A percentile compares a stretch with the other conserved stretches of the same genome.
Conservation (phyloP, 2,329 filamentous ascomycete genomes). For the Trichophyton rubrum region DNA sequence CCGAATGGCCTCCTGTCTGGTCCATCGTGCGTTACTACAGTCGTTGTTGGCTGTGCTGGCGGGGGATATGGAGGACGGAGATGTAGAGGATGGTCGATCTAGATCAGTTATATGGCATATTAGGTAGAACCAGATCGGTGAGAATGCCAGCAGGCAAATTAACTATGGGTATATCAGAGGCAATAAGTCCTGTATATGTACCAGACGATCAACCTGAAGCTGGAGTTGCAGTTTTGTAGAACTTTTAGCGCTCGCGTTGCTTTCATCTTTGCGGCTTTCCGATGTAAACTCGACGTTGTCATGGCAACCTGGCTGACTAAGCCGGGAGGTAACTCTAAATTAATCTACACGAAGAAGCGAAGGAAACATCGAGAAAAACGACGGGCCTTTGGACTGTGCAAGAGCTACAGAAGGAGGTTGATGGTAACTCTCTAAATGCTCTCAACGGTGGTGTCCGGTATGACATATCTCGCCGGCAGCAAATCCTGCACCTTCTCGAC, state of each 20-base stretch:
- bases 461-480: constrained; percentile 9
- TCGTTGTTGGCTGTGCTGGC: neutral
- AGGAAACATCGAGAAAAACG: neutral
- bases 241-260: too few species aligned
- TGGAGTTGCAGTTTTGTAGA: too few species aligned
- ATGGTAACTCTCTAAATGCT: neutral
- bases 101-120: neutral
- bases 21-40: constrained; percentile 4
- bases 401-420: neutral
- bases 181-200: neutral
- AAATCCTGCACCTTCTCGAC: constrained; percentile 8
- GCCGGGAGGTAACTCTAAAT: neutral
- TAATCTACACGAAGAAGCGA: neutral
- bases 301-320: neutral
- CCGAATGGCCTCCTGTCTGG: constrained; percentile 16
- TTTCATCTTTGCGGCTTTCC: neutral
- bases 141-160: neutral
- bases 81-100: neutral
- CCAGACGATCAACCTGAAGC: neutral
- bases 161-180: too few species aligned
- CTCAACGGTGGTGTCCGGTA: neutral
- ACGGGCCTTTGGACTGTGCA: neutral
- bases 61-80: neutral
- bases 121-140: neutral
- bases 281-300: neutral